These are phyloP conservation scores for Apiosordaria backusii DNA, from an alignment of 495 filamentous ascomycete species.

Conservation along the genomic window DNA sequence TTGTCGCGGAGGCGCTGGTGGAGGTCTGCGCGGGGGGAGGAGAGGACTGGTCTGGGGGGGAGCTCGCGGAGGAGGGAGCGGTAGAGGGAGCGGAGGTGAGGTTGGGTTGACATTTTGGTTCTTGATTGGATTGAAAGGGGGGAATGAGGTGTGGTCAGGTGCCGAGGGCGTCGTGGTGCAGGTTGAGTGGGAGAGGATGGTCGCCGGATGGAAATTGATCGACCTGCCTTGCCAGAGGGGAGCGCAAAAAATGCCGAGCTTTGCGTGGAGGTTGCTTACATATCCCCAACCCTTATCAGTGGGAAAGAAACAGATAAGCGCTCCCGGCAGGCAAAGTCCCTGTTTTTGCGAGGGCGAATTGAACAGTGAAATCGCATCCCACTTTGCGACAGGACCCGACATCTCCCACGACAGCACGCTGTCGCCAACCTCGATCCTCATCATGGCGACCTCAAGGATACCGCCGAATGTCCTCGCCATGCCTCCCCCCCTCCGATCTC, in stretches of 20 bases:
- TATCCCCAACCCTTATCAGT: constrained; percentile 25
- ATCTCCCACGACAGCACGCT: background rate
- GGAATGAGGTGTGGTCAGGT: background rate
- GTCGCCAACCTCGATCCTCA: background rate
- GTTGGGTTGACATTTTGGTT: background rate
- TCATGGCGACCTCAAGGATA: background rate
- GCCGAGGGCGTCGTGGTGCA: constrained; percentile 12
- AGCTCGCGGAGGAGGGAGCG: constrained; percentile 88
- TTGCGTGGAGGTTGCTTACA: background rate
- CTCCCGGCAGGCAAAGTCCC: background rate
- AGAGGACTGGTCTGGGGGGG: constrained; percentile 60
- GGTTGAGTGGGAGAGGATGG: background rate
- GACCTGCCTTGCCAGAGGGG: no score
- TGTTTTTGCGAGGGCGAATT: background rate
- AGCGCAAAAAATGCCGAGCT: background rate
- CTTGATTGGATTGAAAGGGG: no score
- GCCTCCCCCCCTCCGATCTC: constrained; percentile 15
- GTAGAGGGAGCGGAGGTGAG: constrained; percentile 72
- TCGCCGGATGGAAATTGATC: no score
- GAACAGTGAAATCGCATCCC: background rate
- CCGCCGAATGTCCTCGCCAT: constrained; percentile 14
- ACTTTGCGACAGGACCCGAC: background rate
- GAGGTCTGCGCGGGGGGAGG: constrained; percentile 52
- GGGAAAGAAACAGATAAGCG: background rate
- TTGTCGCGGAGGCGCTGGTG: constrained; percentile 58